phyloP scores from a whole-genome alignment of 345 rosid species.

The Stellera chamaejasme region DNA sequence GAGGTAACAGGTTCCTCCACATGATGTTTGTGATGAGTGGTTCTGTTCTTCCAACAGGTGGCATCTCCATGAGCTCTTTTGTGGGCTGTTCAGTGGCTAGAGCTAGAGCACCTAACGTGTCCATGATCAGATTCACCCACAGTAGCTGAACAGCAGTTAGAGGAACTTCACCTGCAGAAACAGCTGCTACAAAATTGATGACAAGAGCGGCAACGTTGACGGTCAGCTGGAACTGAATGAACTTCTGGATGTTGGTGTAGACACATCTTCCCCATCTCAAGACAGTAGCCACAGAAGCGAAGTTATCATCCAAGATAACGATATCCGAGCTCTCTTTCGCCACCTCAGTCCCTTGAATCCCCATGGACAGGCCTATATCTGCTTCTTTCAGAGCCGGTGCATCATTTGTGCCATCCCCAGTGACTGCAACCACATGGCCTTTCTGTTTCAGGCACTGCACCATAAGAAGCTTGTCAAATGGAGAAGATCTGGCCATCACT shows the following conservation, averaged over 20 bases:
- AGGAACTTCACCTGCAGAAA: conserved; percentile 65
- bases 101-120: conserved; percentile 70
- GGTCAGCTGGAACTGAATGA: conserved; percentile 74
- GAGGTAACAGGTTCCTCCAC: conserved; percentile 75
- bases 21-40: conserved; percentile 64
- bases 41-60: conserved; percentile 46
- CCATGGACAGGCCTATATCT: conserved; percentile 71
- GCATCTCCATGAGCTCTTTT: conserved; percentile 51
- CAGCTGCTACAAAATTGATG: conserved; percentile 66
- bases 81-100: conserved; percentile 65
- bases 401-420: conserved; percentile 71
- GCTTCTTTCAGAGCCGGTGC: conserved; percentile 80
- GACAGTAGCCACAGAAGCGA: conserved; percentile 54
- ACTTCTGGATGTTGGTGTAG: conserved; percentile 65
- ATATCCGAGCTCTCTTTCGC: conserved; percentile 84
- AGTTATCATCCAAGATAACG: conserved; percentile 65
- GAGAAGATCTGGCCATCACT: conserved; percentile 83
- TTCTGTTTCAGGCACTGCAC: conserved; percentile 61
- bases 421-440: conserved; percentile 75
- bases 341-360: conserved; percentile 70
- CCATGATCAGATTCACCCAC: conserved; percentile 81
- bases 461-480: conserved; percentile 67
- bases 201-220: conserved; percentile 59
- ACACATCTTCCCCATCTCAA: conserved; percentile 79
- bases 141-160: conserved; percentile 59